A percentile compares a stretch with the other conserved stretches of the same genome.
These are phyloP conservation scores for Zea luxurians DNA, from an alignment of 176 grass and related monocot genomes.

Conservation along the genomic window DNA sequence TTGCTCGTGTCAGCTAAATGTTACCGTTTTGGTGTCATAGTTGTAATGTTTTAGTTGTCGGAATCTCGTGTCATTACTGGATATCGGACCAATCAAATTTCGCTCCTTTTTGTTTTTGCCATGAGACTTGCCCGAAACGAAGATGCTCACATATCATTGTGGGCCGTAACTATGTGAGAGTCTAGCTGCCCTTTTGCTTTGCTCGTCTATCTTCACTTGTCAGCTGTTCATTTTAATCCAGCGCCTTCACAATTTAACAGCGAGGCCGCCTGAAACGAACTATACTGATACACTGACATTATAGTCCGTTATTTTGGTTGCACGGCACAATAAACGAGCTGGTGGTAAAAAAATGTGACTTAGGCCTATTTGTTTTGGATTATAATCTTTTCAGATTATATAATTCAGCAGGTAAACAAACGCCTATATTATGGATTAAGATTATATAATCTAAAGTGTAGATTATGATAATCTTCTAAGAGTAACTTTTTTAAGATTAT, in stretches of 20 bases:
- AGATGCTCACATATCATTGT: not conserved
- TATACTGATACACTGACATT: not conserved
- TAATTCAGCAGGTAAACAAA: too few species aligned
- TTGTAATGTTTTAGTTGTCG: slow-evolving; percentile 28
- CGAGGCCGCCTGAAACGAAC: not conserved
- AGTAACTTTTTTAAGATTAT: too few species aligned
- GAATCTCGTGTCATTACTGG: not conserved
- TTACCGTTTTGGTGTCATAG: not conserved
- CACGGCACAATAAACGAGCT: not conserved
- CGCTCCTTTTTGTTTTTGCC: not conserved
- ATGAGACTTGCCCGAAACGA: not conserved
- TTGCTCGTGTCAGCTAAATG: slow-evolving; percentile 1
- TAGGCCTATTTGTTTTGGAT: too few species aligned
- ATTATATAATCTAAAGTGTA: too few species aligned
- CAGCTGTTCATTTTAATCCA: not conserved
- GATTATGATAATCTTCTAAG: too few species aligned
- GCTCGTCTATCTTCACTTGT: not conserved
- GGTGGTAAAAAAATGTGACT: too few species aligned
- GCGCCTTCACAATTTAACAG: too few species aligned
- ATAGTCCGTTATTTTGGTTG: not conserved
- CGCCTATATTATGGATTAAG: too few species aligned
- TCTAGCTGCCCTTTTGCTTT: not conserved
- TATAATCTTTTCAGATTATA: too few species aligned
- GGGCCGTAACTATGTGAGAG: not conserved
- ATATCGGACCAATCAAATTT: slow-evolving; percentile 8